phyloP scores from a whole-genome alignment of 352 stramenopile genomes.

The Pythium plurisporium region DNA sequence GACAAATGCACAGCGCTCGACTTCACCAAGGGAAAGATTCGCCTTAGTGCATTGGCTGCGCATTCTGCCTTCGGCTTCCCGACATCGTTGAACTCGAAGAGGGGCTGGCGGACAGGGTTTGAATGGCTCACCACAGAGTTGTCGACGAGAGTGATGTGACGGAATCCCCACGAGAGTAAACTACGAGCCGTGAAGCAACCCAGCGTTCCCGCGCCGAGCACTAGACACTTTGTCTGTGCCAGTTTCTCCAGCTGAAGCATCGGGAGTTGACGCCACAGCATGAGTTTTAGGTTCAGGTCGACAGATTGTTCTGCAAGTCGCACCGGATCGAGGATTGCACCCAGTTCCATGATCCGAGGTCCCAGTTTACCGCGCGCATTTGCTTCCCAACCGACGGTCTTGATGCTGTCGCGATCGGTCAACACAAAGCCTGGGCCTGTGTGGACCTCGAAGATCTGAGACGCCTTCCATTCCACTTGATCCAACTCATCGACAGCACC shows the following conservation, averaged over 20 bases:
- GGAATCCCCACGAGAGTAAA: slow-evolving; percentile 96
- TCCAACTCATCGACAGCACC: slow-evolving; percentile 24
- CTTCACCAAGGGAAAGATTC: slow-evolving; percentile 93
- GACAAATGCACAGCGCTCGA: slow-evolving; percentile 86
- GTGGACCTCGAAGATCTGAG: slow-evolving; percentile 55
- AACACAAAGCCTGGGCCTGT: slow-evolving; percentile 13
- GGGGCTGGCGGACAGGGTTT: slow-evolving; percentile 96
- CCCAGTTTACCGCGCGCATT: slow-evolving; percentile 72
- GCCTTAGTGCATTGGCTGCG: slow-evolving; percentile 89
- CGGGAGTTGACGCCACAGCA: slow-evolving; percentile 97
- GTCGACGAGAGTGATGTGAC: slow-evolving; percentile 97
- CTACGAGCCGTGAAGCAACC: slow-evolving; percentile 95
- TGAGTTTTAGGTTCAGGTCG: slow-evolving; percentile 98
- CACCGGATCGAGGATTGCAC: slow-evolving; percentile 66
- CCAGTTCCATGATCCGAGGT: slow-evolving; percentile 73
- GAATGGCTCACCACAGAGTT: slow-evolving; percentile 96
- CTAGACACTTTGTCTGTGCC: slow-evolving; percentile 89
- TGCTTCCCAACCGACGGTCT: slow-evolving; percentile 65
- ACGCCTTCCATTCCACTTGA: slow-evolving; percentile 50
- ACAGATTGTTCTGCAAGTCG: slow-evolving; percentile 94
- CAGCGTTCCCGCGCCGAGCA: slow-evolving; percentile 96
- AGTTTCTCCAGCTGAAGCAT: slow-evolving; percentile 91
- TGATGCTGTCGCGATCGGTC: slow-evolving; percentile 14
- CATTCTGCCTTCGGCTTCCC: slow-evolving; percentile 92
- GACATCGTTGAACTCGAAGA: slow-evolving; percentile 96